Evolutionary conservation across 2,329 filamentous ascomycete species (phyloP).

Genomic region (Aureobasidium leucospermi): DNA sequence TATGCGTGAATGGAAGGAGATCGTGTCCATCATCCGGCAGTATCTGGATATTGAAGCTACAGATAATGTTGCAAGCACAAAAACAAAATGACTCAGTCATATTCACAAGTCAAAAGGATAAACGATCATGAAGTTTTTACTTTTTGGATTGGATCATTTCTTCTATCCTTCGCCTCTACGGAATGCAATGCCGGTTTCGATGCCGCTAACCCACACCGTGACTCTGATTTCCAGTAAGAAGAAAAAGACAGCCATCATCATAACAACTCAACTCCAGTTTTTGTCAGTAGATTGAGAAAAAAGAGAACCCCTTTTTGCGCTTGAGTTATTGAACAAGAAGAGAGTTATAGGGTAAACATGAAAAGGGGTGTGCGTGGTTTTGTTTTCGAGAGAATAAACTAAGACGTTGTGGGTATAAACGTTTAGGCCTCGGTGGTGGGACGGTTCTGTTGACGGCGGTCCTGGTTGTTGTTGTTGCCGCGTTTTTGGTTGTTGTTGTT

Average conservation of each 20-base stretch:
- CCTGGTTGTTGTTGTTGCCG: conserved; percentile 17
- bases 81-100: not conserved
- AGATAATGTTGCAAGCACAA: not conserved
- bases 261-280: conserved; percentile 9
- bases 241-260: conserved; percentile 11
- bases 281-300: not conserved
- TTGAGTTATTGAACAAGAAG: not conserved
- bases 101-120: not conserved
- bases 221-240: conserved; percentile 10
- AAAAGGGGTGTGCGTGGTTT: not conserved
- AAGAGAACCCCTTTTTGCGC: not conserved
- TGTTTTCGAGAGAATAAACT: not conserved
- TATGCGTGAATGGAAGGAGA: conserved; percentile 74
- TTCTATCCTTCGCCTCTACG: conserved; percentile 16
- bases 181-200: conserved; percentile 11
- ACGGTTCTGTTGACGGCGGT: conserved; percentile 16
- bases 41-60: conserved; percentile 19
- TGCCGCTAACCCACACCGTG: conserved; percentile 13
- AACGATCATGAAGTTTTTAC: not conserved
- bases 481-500: conserved; percentile 16
- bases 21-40: conserved; percentile 59
- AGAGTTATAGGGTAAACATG: conserved; percentile 7
- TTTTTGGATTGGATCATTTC: conserved; percentile 12
- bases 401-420: not conserved
- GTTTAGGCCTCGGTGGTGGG: conserved; percentile 15